phyloP scores from a whole-genome alignment of 2,329 filamentous ascomycete species.

The Phoma sp. region DNA sequence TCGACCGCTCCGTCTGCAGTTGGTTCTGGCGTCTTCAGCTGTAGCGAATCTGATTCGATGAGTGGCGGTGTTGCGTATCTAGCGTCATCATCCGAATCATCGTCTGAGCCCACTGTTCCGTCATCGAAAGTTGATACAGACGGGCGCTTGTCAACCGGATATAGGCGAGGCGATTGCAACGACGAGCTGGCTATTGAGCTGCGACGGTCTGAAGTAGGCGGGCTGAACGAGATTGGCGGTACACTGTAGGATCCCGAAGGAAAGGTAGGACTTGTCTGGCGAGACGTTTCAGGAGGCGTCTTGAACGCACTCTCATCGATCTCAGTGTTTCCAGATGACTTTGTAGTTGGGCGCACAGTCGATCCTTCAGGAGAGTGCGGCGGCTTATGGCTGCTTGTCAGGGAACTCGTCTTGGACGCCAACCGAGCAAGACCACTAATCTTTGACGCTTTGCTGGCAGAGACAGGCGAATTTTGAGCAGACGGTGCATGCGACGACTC shows the following conservation, averaged over 20 bases:
- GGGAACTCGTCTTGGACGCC: slow-evolving; percentile 47
- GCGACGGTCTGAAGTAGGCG: slow-evolving; percentile 39
- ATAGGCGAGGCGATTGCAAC: slow-evolving; percentile 44
- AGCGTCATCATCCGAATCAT: slow-evolving; percentile 39
- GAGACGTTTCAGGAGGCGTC: slow-evolving; percentile 55
- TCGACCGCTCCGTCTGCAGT: slow-evolving; percentile 33
- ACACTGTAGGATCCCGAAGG: slow-evolving; percentile 38
- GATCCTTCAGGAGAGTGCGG: slow-evolving; percentile 40
- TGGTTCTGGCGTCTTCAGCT: slow-evolving; percentile 36
- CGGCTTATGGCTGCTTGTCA: slow-evolving; percentile 39
- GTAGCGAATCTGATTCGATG: slow-evolving; percentile 30
- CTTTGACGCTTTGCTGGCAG: slow-evolving; percentile 36
- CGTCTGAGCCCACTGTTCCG: slow-evolving; percentile 38
- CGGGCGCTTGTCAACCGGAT: slow-evolving; percentile 40
- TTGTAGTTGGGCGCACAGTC: slow-evolving; percentile 43
- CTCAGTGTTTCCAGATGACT: slow-evolving; percentile 48
- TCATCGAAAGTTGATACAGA: slow-evolving; percentile 46
- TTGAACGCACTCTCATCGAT: slow-evolving; percentile 53
- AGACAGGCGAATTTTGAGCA: slow-evolving; percentile 36
- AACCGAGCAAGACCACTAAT: slow-evolving; percentile 44
- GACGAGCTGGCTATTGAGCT: slow-evolving; percentile 44
- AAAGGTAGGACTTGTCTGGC: slow-evolving; percentile 45
- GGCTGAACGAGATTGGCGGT: slow-evolving; percentile 45
- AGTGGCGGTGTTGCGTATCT: slow-evolving; percentile 45
- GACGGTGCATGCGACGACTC: slow-evolving; percentile 30